Base-by-base conservation (phyloP, 176 grass and related monocot genomes). In the Guadua angustifolia region DNA sequence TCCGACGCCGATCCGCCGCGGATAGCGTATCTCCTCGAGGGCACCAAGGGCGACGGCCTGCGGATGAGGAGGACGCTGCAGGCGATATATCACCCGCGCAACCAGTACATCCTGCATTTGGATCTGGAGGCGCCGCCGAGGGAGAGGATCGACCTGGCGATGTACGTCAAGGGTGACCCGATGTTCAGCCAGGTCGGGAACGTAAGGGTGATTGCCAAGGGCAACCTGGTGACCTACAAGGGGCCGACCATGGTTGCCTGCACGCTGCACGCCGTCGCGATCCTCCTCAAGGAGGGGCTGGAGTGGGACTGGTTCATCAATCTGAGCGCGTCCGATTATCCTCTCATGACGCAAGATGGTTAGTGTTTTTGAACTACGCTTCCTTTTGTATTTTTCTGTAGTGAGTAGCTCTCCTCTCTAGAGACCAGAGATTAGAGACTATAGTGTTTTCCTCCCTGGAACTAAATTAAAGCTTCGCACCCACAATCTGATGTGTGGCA, bases 281-380 rank as follows among this genome's bases (percentile, higher is more conserved):
- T 97, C 55, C 84, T 97, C 38, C 81, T 97, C 64, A 94, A 88
- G 63, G 92, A 97, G 42, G 89, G 87, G 3, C 38, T 93, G 5
- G 83, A 94, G 57, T 97, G 94, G 92, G 94, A 97, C 76, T 97
- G 94, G 94, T 97, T 97, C 88, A 92, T 97, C 76, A 97, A 97
- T 75, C 88, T 97, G 39, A 97, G 94, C 8, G 92, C 94, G 2
- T 97, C 94, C 0, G 94, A 97, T 80, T 97, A 97, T 86, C 94
- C 94, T 13, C 91, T 97, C 58, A 88, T 97, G 85, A 90, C 94
- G 7, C 94, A 97, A 81, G 94, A 97, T 78, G 92, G 94, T 94
- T 49, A 88, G 85, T 92, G 5, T 58, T 84, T 40, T 88, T 73
- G 0, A 56, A 33, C 62, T 19, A 10, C 45, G 4, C 9, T 66